Conservation (phyloP, 345 rosid species). For the Turritis glabra region DNA sequence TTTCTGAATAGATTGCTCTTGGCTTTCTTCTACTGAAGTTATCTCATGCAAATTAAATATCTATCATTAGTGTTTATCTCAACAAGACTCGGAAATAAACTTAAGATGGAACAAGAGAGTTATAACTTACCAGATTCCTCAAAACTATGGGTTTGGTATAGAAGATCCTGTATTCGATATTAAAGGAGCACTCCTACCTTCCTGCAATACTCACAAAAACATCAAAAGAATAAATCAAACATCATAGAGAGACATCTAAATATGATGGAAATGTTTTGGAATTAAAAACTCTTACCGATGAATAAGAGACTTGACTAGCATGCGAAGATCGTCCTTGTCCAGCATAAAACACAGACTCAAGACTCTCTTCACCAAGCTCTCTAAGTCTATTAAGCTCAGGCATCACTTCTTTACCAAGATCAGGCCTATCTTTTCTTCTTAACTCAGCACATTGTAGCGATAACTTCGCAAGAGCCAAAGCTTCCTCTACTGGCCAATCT, state of each 20-base stretch:
- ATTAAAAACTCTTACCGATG: slow-evolving; percentile 43
- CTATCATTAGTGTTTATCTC: slow-evolving; percentile 5
- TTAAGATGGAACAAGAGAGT: background rate
- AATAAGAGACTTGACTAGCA: slow-evolving; percentile 35
- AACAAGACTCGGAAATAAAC: background rate
- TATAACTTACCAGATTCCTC: slow-evolving; percentile 25
- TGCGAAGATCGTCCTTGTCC: slow-evolving; percentile 38
- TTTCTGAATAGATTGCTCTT: background rate
- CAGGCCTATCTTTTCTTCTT: slow-evolving; percentile 91
- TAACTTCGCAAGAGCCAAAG: slow-evolving; percentile 56
- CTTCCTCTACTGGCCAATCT: slow-evolving; percentile 88
- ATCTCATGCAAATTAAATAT: slow-evolving; percentile 21
- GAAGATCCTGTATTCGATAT: slow-evolving; percentile 26
- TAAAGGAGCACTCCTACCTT: slow-evolving; percentile 37
- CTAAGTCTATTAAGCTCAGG: slow-evolving; percentile 65
- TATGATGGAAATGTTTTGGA: background rate
- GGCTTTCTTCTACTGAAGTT: slow-evolving; percentile 19
- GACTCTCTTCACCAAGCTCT: slow-evolving; percentile 59
- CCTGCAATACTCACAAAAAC: slow-evolving; percentile 20
- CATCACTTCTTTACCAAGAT: slow-evolving; percentile 69
- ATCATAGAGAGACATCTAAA: background rate
- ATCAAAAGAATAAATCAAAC: too few relatives aligned
- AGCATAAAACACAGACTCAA: slow-evolving; percentile 31
- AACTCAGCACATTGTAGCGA: slow-evolving; percentile 77
- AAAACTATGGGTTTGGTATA: slow-evolving; percentile 31